Conservation (phyloP, 2,329 filamentous ascomycete genomes). For the Emmonsiellopsis sp. region DNA sequence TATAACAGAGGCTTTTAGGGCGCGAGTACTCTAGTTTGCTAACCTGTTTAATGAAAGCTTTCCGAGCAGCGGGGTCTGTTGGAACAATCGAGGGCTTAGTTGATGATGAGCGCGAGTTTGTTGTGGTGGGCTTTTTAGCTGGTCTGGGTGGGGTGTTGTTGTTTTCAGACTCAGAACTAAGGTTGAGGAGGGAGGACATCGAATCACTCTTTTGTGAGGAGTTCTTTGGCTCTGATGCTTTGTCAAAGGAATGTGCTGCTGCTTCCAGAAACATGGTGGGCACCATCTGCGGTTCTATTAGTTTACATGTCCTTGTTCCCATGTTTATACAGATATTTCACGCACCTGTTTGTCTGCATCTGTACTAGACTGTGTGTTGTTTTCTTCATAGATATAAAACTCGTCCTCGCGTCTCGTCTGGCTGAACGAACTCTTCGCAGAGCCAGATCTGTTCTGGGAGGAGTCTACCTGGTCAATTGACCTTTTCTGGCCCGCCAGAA, state of each 20-base stretch:
- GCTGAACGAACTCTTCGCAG: slow-evolving; percentile 14
- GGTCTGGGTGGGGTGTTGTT: slow-evolving; percentile 11
- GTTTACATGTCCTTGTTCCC: neutral
- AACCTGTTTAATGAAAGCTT: slow-evolving; percentile 33
- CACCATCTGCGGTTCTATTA: neutral
- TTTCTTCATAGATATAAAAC: slow-evolving; percentile 17
- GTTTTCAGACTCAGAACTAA: slow-evolving; percentile 12
- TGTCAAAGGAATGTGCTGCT: slow-evolving; percentile 1
- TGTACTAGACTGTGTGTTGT: slow-evolving; percentile 9
- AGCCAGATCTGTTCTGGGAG: slow-evolving; percentile 6
- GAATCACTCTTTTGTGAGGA: slow-evolving; percentile 6
- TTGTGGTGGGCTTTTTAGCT: slow-evolving; percentile 15
- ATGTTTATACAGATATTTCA: neutral
- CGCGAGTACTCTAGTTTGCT: slow-evolving; percentile 5
- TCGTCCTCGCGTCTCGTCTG: slow-evolving; percentile 12
- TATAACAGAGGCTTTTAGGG: neutral
- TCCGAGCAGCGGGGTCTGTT: slow-evolving; percentile 27
- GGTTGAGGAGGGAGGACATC: slow-evolving; percentile 12
- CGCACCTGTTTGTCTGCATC: slow-evolving; percentile 13
- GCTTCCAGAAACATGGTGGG: neutral
- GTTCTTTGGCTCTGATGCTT: neutral
- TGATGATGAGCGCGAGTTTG: slow-evolving; percentile 3
- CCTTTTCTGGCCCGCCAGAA: slow-evolving; percentile 32
- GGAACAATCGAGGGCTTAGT: slow-evolving; percentile 19
- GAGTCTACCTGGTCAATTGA: slow-evolving; percentile 31